Percentiles rank a stretch among this genome's conserved stretches.
Evolutionary conservation across 257 asterid genomes (phyloP).

Genomic region (Fraxinus quadrangulata): DNA sequence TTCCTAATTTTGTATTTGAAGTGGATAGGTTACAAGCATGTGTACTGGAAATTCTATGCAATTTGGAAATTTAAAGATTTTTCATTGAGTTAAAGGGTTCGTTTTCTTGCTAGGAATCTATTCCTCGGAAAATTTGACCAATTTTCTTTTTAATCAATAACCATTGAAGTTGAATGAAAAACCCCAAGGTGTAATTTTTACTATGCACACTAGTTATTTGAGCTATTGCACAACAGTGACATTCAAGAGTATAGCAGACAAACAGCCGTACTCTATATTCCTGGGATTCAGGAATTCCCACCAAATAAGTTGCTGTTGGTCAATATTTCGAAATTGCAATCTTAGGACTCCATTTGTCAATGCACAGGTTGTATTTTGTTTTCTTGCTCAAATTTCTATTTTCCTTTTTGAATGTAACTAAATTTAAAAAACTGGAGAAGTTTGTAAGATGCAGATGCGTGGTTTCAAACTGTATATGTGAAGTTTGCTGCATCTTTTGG

Average conservation of each 20-base stretch:
- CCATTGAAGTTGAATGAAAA: not conserved
- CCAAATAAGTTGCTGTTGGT: not conserved
- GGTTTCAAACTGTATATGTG: not conserved
- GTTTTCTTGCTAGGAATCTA: not conserved
- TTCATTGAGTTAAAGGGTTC: not conserved
- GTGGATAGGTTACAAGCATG: not conserved
- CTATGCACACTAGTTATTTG: not conserved
- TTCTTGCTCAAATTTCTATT: not conserved
- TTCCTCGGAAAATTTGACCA: not conserved
- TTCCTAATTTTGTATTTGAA: not conserved
- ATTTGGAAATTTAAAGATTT: not conserved
- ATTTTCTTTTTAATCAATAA: not conserved
- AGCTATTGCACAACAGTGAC: not conserved
- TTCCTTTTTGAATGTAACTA: not conserved
- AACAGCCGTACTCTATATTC: not conserved
- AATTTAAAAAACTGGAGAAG: not conserved
- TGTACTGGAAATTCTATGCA: not conserved
- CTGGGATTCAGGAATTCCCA: not conserved
- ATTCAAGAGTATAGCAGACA: not conserved
- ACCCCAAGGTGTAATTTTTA: not conserved
- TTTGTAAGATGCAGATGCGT: not conserved
- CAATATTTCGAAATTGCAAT: not conserved
- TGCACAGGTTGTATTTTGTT: not conserved
- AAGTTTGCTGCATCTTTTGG: not conserved
- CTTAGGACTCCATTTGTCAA: not conserved